Evolutionary conservation across 306 rosid genomes (phyloP).

Genomic region (Cucurbita argyrosperma): DNA sequence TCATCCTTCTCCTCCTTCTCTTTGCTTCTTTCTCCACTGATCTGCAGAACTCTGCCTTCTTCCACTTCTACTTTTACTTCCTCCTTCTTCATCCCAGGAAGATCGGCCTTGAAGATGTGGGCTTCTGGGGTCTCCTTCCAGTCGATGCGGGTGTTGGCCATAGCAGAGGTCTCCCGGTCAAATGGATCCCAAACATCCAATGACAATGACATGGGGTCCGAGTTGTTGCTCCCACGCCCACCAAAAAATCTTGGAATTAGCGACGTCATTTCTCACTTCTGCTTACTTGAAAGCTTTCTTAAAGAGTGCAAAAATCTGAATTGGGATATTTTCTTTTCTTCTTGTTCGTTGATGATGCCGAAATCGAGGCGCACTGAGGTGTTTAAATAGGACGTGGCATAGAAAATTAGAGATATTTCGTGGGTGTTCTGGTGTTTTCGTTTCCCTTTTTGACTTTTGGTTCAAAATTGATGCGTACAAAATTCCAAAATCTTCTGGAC

Average conservation of each 20-base stretch:
- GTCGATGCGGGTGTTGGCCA: background rate
- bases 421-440: too few relatives aligned
- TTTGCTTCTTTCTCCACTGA: slow-evolving; percentile 18
- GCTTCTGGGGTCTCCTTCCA: slow-evolving; percentile 12
- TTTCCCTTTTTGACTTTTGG: too few relatives aligned
- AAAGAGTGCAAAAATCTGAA: too few relatives aligned
- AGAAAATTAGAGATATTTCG: too few relatives aligned
- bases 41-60: slow-evolving; percentile 14
- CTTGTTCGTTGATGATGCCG: too few relatives aligned
- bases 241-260: slow-evolving; percentile 12
- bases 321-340: too few relatives aligned
- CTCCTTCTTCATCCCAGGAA: slow-evolving; percentile 22
- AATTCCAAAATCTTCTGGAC: too few relatives aligned
- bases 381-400: too few relatives aligned
- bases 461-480: too few relatives aligned
- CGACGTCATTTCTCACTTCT: background rate
- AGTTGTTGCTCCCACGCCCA: slow-evolving; percentile 14
- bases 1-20: slow-evolving; percentile 21
- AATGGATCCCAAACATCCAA: slow-evolving; percentile 18
- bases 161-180: background rate
- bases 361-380: too few relatives aligned
- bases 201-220: slow-evolving; percentile 16
- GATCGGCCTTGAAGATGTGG: slow-evolving; percentile 23
- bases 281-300: background rate
- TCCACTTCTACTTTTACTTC: slow-evolving; percentile 20